These are phyloP conservation scores for Fusarium globosum DNA, from an alignment of 2,329 filamentous ascomycete genomes.

Conservation along the genomic window DNA sequence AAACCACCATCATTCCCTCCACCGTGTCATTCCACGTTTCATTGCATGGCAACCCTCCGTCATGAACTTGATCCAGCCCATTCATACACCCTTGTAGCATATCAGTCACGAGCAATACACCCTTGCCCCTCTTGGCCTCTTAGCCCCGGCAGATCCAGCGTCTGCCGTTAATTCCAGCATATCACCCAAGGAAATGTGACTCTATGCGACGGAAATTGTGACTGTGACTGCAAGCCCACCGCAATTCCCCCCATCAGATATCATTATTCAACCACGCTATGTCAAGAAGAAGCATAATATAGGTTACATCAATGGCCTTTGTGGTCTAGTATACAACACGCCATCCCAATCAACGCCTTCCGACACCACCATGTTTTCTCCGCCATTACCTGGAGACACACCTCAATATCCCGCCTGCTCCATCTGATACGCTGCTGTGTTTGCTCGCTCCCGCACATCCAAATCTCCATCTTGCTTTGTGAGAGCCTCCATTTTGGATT, in stretches of 20 bases:
- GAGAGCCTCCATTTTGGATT: slow-evolving; percentile 71
- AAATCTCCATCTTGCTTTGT: slow-evolving; percentile 76
- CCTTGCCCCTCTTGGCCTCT: neutral
- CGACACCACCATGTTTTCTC: neutral
- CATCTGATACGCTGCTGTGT: slow-evolving; percentile 80
- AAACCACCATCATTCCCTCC: slow-evolving; percentile 16
- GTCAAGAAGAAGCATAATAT: neutral
- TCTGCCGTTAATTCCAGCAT: slow-evolving; percentile 32
- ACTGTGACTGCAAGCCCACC: slow-evolving; percentile 5
- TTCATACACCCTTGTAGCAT: slow-evolving; percentile 11
- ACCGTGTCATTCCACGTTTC: slow-evolving; percentile 30
- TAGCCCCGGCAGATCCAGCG: slow-evolving; percentile 31
- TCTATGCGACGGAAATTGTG: neutral
- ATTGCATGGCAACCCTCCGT: slow-evolving; percentile 21
- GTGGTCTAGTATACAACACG: slow-evolving; percentile 9
- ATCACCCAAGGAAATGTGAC: slow-evolving; percentile 18
- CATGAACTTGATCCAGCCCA: slow-evolving; percentile 21
- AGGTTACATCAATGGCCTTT: slow-evolving; percentile 8
- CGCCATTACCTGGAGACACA: neutral
- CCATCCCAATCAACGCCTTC: slow-evolving; percentile 8
- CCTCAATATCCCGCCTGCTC: slow-evolving; percentile 54
- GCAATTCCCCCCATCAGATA: neutral
- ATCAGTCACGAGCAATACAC: slow-evolving; percentile 21
- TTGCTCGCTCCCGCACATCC: slow-evolving; percentile 86
- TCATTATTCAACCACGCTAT: slow-evolving; percentile 6